These are phyloP conservation scores for Lactuca sativa DNA, from an alignment of 129 eudicot species.

Conservation along the genomic window DNA sequence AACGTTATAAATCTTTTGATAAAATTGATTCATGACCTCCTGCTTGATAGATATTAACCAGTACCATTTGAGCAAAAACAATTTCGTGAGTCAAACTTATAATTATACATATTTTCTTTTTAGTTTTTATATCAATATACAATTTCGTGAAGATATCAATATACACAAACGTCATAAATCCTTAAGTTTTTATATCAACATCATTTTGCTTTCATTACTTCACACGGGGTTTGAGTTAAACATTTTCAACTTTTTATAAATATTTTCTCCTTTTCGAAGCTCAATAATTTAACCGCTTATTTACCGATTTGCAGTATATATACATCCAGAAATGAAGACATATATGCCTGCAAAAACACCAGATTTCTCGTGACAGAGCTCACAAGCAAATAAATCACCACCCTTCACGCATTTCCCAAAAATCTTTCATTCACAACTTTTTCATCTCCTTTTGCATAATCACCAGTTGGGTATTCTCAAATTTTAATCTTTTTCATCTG, in stretches of 20 bases:
- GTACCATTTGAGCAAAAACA: neutral
- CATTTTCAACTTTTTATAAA: neutral
- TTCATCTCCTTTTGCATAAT: slow-evolving; percentile 18
- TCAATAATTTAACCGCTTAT: slow-evolving; percentile 5
- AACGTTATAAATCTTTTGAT: no score
- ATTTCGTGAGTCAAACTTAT: neutral
- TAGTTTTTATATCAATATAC: no score
- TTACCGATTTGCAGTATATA: slow-evolving; percentile 7
- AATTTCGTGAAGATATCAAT: no score
- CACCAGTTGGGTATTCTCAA: slow-evolving; percentile 20
- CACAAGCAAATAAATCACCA: slow-evolving; percentile 66
- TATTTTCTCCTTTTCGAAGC: no score
- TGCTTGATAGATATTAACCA: neutral
- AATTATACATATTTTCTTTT: no score
- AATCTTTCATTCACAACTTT: neutral
- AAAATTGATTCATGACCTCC: no score
- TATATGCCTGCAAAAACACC: slow-evolving; percentile 36
- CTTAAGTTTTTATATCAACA: neutral
- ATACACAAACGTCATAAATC: no score
- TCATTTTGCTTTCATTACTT: neutral
- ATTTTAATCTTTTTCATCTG: slow-evolving; percentile 22
- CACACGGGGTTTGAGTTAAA: neutral
- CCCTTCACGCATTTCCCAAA: slow-evolving; percentile 46
- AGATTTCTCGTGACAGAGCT: slow-evolving; percentile 68
- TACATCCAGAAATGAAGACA: slow-evolving; percentile 22